Percentiles rank a stretch among this genome's conserved stretches.
Conservation (phyloP, 2,329 filamentous ascomycete species). For the Arthrobotrys entomopaga region DNA sequence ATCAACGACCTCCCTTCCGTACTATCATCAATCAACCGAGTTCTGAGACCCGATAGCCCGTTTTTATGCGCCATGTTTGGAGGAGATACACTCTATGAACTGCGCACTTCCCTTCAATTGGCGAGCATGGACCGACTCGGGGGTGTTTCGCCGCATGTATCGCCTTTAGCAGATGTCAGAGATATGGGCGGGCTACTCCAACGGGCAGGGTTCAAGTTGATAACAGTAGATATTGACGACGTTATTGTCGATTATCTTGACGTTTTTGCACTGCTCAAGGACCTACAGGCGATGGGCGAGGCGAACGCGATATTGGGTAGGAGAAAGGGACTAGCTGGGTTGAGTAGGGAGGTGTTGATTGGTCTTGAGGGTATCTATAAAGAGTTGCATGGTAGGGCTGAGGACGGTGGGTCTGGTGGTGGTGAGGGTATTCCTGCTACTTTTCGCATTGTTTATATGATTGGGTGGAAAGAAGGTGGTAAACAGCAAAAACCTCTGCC, state of each 20-base stretch:
- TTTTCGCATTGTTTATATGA: conserved; percentile 87
- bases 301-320: conserved; percentile 87
- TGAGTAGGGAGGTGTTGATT: conserved; percentile 83
- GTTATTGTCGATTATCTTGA: conserved; percentile 95
- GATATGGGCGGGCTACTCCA: conserved; percentile 89
- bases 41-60: conserved; percentile 88
- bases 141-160: conserved; percentile 90
- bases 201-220: conserved; percentile 89
- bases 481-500: conserved; percentile 81
- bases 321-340: conserved; percentile 73
- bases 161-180: conserved; percentile 87
- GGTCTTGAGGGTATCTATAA: conserved; percentile 90
- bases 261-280: conserved; percentile 88
- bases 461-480: conserved; percentile 90
- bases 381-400: conserved; percentile 83
- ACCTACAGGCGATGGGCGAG: conserved; percentile 96
- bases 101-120: conserved; percentile 90
- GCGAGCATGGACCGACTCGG: conserved; percentile 89
- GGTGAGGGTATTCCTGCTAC: conserved; percentile 77
- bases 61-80: conserved; percentile 97
- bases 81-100: conserved; percentile 90
- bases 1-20: conserved; percentile 93
- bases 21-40: conserved; percentile 82
- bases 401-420: conserved; percentile 63
- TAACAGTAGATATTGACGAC: conserved; percentile 97